Percentiles rank a stretch among this genome's conserved stretches.
phyloP scores from a whole-genome alignment of 257 asterid genomes.

The Lycium barbarum region DNA sequence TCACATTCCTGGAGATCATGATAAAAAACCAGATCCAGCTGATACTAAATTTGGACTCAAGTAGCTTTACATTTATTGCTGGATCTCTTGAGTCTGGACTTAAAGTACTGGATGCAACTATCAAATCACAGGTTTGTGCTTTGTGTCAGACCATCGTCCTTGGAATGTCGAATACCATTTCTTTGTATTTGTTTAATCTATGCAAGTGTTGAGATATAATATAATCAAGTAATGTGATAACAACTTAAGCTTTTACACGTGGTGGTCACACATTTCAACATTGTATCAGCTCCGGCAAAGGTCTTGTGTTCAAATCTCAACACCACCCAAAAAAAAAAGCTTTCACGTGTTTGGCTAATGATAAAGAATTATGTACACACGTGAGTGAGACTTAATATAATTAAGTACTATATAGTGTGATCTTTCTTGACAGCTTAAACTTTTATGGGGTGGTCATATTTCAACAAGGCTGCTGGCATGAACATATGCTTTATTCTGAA shows the following conservation, averaged over 20 bases:
- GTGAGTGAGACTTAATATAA: neutral
- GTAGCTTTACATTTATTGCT: constrained; percentile 80
- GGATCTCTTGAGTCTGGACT: constrained; percentile 97
- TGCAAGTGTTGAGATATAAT: constrained; percentile 2
- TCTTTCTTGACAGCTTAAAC: neutral
- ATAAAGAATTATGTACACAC: neutral
- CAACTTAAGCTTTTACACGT: neutral
- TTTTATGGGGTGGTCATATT: neutral
- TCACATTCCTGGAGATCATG: constrained; percentile 86
- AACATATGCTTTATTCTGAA: neutral
- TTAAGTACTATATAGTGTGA: neutral
- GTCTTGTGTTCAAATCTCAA: neutral
- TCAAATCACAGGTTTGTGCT: constrained; percentile 83
- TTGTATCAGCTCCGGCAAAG: neutral
- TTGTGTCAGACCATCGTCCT: neutral
- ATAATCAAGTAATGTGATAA: constrained; percentile 20
- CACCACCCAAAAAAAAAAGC: neutral
- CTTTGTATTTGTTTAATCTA: constrained; percentile 19
- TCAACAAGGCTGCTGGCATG: neutral
- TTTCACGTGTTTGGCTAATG: constrained; percentile 25
- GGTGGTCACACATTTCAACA: neutral
- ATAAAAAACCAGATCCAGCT: constrained; percentile 79
- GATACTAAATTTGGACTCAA: constrained; percentile 76
- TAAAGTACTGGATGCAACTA: constrained; percentile 84
- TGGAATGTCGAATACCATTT: constrained; percentile 10